These are phyloP conservation scores for Atkinsonella texensis DNA, from an alignment of 2,329 filamentous ascomycete genomes.

Conservation along the genomic window DNA sequence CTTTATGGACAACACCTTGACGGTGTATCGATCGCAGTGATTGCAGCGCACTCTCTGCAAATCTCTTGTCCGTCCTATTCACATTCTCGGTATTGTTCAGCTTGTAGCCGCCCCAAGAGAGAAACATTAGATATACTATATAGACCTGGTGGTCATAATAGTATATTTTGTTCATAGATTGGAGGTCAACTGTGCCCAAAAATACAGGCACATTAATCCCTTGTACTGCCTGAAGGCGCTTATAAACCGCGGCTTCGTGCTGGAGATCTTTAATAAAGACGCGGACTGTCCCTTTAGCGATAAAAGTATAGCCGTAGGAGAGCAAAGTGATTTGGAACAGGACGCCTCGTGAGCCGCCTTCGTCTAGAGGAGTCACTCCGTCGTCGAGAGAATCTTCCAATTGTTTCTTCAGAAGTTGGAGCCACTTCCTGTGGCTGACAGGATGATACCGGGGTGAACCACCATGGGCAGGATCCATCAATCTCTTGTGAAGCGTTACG, in stretches of 20 bases:
- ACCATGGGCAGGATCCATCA: background rate
- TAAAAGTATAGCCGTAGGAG: constrained; percentile 30
- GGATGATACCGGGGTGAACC: constrained; percentile 13
- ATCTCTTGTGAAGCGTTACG: constrained; percentile 17
- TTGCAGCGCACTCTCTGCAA: constrained; percentile 7
- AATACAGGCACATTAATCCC: constrained; percentile 25
- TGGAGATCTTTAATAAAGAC: constrained; percentile 21
- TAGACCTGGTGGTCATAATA: constrained; percentile 21
- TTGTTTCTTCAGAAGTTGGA: constrained; percentile 20
- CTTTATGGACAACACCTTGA: constrained; percentile 15
- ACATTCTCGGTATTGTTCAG: background rate
- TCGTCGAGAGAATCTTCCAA: constrained; percentile 17
- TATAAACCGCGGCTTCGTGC: constrained; percentile 24
- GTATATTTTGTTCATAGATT: constrained; percentile 18
- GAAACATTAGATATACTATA: constrained; percentile 20
- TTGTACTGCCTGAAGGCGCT: constrained; percentile 19
- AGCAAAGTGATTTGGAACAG: constrained; percentile 29
- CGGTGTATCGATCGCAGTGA: constrained; percentile 13
- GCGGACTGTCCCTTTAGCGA: constrained; percentile 26
- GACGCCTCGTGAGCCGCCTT: constrained; percentile 23
- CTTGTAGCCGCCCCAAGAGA: constrained; percentile 12
- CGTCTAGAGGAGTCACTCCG: constrained; percentile 17
- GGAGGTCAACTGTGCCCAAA: constrained; percentile 25
- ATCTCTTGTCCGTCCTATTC: background rate
- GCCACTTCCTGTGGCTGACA: constrained; percentile 17